These are phyloP conservation scores for Pseudogymnoascus sp. DNA, from an alignment of 2,329 filamentous ascomycete genomes.

Conservation along the genomic window DNA sequence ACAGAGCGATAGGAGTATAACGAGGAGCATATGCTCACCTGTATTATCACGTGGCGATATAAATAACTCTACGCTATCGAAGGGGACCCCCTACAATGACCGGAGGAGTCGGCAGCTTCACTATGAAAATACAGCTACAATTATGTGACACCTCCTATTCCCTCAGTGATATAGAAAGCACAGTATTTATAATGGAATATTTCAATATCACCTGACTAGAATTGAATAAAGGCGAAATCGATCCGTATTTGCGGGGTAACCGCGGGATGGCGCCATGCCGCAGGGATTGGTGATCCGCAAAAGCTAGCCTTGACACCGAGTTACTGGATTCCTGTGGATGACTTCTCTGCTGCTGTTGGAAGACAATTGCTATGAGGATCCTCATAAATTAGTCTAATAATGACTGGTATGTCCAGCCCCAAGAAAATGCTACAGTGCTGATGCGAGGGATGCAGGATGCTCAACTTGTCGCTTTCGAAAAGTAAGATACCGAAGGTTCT, in stretches of 20 bases:
- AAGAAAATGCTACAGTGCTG: constrained; percentile 21
- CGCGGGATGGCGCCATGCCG: neutral
- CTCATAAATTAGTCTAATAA: constrained; percentile 6
- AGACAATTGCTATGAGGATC: neutral
- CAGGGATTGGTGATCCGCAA: neutral
- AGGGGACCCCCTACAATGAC: neutral
- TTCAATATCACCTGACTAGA: neutral
- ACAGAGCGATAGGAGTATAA: neutral
- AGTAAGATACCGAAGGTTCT: neutral
- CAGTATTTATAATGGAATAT: neutral
- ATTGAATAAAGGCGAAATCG: neutral
- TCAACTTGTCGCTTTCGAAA: constrained; percentile 1
- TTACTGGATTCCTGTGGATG: neutral
- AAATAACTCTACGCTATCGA: neutral
- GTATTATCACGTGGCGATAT: neutral
- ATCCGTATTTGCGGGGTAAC: neutral
- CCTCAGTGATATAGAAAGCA: neutral
- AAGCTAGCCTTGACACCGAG: neutral
- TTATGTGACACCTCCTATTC: neutral
- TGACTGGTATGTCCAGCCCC: neutral
- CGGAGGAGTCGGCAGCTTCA: neutral
- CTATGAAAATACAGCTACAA: neutral
- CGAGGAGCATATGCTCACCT: neutral
- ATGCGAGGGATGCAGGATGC: neutral
- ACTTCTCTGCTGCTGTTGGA: neutral